Conservation (phyloP, 306 rosid species). For the Trifolium dubium region DNA sequence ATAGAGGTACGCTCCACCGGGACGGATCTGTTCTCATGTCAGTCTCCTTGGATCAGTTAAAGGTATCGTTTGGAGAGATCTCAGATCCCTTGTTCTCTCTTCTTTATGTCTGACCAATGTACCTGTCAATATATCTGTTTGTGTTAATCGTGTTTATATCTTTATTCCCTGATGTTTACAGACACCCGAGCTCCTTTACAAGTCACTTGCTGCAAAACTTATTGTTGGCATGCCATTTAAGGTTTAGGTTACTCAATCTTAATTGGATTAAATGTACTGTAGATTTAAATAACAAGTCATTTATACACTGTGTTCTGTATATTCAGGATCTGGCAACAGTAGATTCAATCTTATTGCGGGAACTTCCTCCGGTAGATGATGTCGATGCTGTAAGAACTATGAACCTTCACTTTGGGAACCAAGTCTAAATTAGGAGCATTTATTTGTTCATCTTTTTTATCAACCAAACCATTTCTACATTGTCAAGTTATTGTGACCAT, state of each 20-base stretch:
- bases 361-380: constrained; percentile 87
- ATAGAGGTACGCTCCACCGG: constrained; percentile 90
- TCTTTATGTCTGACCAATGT: constrained; percentile 17
- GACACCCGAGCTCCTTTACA: constrained; percentile 91
- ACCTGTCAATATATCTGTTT: constrained; percentile 26
- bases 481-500: constrained; percentile 18
- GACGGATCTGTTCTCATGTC: constrained; percentile 99
- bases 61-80: constrained; percentile 56
- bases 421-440: constrained; percentile 35
- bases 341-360: constrained; percentile 87
- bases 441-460: constrained; percentile 18
- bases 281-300: constrained; percentile 38
- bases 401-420: constrained; percentile 45
- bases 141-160: background rate
- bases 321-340: constrained; percentile 96
- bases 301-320: constrained; percentile 37
- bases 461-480: constrained; percentile 16
- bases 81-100: constrained; percentile 14
- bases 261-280: constrained; percentile 38
- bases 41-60: constrained; percentile 81
- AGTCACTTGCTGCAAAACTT: constrained; percentile 88
- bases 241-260: constrained; percentile 53
- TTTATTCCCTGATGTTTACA: constrained; percentile 44
- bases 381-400: constrained; percentile 76
- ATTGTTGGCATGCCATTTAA: constrained; percentile 96